These are phyloP conservation scores for Ilyonectria mors-panacis DNA, from an alignment of 2,329 filamentous ascomycete genomes.

Conservation along the genomic window DNA sequence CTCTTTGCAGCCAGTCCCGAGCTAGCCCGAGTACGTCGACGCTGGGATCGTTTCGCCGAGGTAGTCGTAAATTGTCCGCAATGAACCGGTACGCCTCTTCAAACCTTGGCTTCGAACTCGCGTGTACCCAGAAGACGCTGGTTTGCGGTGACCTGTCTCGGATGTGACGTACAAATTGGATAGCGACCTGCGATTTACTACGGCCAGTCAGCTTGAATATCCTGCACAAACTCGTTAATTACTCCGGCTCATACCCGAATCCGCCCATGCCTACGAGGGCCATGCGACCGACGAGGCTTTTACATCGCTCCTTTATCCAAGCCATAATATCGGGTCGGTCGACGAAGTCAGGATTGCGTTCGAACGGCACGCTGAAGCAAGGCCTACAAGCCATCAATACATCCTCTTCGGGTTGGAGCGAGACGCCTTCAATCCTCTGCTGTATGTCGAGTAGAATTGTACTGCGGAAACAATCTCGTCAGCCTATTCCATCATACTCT, in stretches of 20 bases:
- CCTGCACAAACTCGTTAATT: not conserved
- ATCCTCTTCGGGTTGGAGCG: not conserved
- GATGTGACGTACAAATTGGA: too few species aligned
- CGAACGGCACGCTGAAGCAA: constrained; percentile 27
- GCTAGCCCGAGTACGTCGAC: constrained; percentile 52
- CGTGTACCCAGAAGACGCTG: too few species aligned
- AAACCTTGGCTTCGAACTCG: too few species aligned
- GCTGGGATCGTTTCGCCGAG: constrained; percentile 42
- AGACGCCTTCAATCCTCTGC: constrained; percentile 2
- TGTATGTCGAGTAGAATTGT: constrained; percentile 17
- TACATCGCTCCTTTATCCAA: constrained; percentile 40
- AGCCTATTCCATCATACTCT: not conserved
- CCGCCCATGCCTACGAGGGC: constrained; percentile 55
- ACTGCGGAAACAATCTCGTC: not conserved
- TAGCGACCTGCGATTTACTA: constrained; percentile 37
- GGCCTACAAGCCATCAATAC: not conserved
- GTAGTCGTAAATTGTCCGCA: constrained; percentile 45
- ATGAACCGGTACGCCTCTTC: constrained; percentile 50
- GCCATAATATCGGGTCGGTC: too few species aligned
- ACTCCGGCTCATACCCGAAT: constrained; percentile 38
- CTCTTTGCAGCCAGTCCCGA: constrained; percentile 45
- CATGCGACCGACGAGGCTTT: constrained; percentile 36
- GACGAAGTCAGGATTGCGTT: too few species aligned
- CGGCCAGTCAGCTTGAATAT: not conserved
- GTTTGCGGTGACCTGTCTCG: too few species aligned